A percentile compares a stretch with the other conserved stretches of the same genome.
phyloP scores from a whole-genome alignment of 108 stramenopile genomes.

The Cyclostephanos tholiformis region DNA sequence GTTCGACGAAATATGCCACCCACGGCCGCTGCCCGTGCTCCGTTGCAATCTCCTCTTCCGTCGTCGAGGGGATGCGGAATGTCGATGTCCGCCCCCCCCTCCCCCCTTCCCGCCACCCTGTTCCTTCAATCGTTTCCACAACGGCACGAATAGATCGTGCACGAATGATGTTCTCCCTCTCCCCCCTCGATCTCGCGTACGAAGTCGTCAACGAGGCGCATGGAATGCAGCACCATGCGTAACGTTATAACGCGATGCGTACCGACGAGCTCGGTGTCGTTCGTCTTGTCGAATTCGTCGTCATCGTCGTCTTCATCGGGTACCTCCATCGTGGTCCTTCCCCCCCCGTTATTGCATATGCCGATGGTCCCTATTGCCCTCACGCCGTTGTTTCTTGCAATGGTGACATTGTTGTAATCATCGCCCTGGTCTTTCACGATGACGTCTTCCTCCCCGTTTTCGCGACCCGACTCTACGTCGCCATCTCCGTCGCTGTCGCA shows the following conservation, averaged over 20 bases:
- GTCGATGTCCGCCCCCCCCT: background rate
- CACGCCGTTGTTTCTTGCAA: too few relatives aligned
- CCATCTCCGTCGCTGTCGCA: too few relatives aligned
- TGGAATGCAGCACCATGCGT: background rate
- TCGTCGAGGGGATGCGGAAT: too few relatives aligned
- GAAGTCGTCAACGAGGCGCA: background rate
- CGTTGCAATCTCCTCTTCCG: too few relatives aligned
- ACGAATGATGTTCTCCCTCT: background rate
- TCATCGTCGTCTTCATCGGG: background rate
- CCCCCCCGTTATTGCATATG: too few relatives aligned
- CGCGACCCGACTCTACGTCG: too few relatives aligned
- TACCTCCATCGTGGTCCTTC: too few relatives aligned
- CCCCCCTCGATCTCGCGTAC: background rate
- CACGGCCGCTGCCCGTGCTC: background rate
- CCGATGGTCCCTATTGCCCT: too few relatives aligned
- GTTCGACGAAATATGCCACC: background rate
- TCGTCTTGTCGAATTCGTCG: background rate
- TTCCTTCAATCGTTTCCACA: background rate
- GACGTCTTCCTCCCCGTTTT: too few relatives aligned
- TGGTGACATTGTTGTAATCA: too few relatives aligned
- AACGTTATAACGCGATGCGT: background rate
- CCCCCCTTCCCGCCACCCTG: background rate
- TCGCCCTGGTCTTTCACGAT: too few relatives aligned
- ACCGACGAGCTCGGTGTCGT: background rate
- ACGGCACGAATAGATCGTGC: background rate